Evolutionary conservation across 768 basidiomycete genomes (phyloP).

Genomic region (Mycena galopus): DNA sequence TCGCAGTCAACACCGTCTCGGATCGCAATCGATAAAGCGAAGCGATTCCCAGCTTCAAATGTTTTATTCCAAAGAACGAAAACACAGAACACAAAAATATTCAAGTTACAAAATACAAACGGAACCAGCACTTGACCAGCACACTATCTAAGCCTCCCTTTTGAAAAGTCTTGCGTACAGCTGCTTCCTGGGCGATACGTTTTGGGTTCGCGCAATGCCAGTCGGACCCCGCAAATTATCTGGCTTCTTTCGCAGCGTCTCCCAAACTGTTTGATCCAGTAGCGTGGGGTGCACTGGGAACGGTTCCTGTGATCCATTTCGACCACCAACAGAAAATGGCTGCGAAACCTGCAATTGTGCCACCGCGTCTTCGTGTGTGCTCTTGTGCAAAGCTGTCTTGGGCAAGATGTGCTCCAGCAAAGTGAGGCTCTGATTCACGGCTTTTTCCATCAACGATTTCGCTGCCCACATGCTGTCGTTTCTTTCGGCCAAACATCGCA

Average conservation of each 20-base stretch:
- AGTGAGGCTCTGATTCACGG: conserved; percentile 2
- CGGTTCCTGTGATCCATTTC: conserved; percentile 8
- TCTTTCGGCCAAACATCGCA: not conserved
- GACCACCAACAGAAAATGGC: conserved; percentile 34
- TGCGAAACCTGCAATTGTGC: conserved; percentile 8
- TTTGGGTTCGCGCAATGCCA: not conserved
- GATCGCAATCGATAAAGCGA: too few relatives aligned
- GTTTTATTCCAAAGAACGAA: too few relatives aligned
- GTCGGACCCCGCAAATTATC: not conserved
- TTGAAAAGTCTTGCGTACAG: not conserved
- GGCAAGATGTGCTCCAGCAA: not conserved
- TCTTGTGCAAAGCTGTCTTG: too few relatives aligned
- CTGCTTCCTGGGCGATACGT: not conserved
- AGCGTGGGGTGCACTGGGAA: conserved; percentile 12
- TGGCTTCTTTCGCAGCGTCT: not conserved
- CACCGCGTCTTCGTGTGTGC: too few relatives aligned
- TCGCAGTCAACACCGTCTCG: too few relatives aligned
- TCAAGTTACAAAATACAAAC: too few relatives aligned
- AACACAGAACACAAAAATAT: too few relatives aligned
- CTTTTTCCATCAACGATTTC: not conserved
- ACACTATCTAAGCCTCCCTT: not conserved
- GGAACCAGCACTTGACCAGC: too few relatives aligned
- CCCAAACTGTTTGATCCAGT: not conserved
- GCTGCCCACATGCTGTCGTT: not conserved
- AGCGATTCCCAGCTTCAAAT: too few relatives aligned